A percentile compares a stretch with the other conserved stretches of the same genome.
phyloP scores from a whole-genome alignment of 331 rosid species.

The Pyracantha coccinea region DNA sequence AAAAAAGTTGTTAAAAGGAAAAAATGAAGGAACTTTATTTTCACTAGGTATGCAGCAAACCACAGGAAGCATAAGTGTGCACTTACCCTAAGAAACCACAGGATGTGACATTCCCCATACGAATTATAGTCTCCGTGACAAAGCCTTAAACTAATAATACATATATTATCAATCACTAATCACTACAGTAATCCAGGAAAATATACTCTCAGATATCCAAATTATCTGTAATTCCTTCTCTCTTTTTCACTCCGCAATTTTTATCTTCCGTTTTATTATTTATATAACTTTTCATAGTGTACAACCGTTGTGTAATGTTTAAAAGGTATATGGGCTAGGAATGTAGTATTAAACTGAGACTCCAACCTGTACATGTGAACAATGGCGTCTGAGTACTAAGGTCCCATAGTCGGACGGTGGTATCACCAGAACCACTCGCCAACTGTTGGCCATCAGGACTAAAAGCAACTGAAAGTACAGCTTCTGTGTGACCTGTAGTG shows the following conservation, averaged over 20 bases:
- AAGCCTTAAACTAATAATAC: neutral
- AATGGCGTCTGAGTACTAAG: conserved; percentile 82
- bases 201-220: neutral
- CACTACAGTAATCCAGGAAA: neutral
- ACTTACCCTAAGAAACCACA: neutral
- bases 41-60: neutral
- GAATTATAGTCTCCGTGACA: neutral
- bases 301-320: neutral
- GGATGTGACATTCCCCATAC: neutral
- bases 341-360: conserved; percentile 3
- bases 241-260: neutral
- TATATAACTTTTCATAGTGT: neutral
- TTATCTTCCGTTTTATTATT: neutral
- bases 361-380: conserved; percentile 83
- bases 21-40: neutral
- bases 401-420: conserved; percentile 92
- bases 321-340: conserved; percentile 5
- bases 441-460: conserved; percentile 89
- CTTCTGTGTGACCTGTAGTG: conserved; percentile 78
- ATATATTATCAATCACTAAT: neutral
- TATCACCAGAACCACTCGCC: conserved; percentile 99
- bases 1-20: neutral
- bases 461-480: conserved; percentile 79
- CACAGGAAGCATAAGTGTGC: neutral
- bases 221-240: neutral